These are phyloP conservation scores for Neltuma alba DNA, from an alignment of 306 rosid species.

Conservation along the genomic window DNA sequence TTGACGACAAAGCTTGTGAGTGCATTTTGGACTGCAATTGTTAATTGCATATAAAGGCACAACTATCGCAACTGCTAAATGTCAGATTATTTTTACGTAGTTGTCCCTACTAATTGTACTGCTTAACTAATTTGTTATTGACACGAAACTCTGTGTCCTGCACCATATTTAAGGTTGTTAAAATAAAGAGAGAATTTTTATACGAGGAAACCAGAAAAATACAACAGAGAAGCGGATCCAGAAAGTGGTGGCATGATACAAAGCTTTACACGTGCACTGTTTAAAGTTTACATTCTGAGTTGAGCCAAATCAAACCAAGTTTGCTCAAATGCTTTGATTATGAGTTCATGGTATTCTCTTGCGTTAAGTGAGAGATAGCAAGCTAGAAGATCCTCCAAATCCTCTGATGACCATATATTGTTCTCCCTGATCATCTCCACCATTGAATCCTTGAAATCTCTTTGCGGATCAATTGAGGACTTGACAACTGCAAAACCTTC, in stretches of 20 bases:
- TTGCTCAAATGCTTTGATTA: conserved; percentile 83
- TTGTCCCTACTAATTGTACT: neutral
- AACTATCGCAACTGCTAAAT: neutral
- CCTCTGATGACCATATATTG: conserved; percentile 58
- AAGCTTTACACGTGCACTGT: conserved; percentile 42
- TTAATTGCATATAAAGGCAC: neutral
- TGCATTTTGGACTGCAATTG: conserved; percentile 7
- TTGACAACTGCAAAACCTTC: conserved; percentile 78
- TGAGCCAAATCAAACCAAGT: conserved; percentile 75
- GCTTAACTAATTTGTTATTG: neutral
- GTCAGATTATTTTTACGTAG: neutral
- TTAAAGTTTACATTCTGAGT: conserved; percentile 41
- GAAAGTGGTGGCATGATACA: conserved; percentile 1
- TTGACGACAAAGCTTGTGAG: conserved; percentile 15
- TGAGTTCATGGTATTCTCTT: conserved; percentile 68
- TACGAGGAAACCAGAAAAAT: conserved; percentile 10
- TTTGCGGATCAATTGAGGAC: conserved; percentile 71
- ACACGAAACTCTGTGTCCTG: neutral
- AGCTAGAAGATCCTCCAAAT: conserved; percentile 84
- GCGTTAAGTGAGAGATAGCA: conserved; percentile 83
- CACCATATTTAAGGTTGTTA: conserved; percentile 21
- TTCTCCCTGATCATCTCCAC: conserved; percentile 86
- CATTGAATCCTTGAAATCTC: conserved; percentile 82
- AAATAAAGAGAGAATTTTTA: neutral
- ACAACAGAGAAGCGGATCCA: conserved; percentile 14